phyloP scores from a whole-genome alignment of 1,284 basidiomycete species.

The Cryptococcus maquisensis region DNA sequence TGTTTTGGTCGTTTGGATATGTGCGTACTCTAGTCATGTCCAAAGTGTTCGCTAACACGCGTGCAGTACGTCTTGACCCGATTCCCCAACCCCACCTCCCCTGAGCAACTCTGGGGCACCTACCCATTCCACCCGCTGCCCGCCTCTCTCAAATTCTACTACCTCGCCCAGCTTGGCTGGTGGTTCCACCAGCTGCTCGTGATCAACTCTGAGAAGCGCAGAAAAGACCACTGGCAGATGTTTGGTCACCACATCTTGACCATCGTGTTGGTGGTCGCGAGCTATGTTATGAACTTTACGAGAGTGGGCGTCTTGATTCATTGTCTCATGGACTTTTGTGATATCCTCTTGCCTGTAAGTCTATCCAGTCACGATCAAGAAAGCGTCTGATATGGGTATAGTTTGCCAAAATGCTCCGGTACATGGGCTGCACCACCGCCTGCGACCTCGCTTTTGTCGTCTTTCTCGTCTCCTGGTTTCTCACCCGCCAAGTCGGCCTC shows the following conservation, averaged over 20 bases:
- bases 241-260: constrained; percentile 92
- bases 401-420: constrained; percentile 91
- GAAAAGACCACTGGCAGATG: constrained; percentile 95
- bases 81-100: constrained; percentile 67
- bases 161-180: constrained; percentile 86
- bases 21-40: constrained; percentile 55
- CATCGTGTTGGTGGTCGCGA: constrained; percentile 67
- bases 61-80: constrained; percentile 40
- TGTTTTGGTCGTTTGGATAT: constrained; percentile 72
- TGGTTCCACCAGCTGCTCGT: constrained; percentile 89
- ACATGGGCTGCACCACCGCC: constrained; percentile 63
- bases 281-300: constrained; percentile 80
- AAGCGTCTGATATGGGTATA: constrained; percentile 34
- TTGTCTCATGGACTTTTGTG: constrained; percentile 88
- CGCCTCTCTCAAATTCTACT: constrained; percentile 80
- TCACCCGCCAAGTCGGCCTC: constrained; percentile 79
- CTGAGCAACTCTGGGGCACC: constrained; percentile 67
- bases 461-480: constrained; percentile 84
- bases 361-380: constrained; percentile 1
- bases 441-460: constrained; percentile 74
- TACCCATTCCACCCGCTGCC: constrained; percentile 81
- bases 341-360: constrained; percentile 85
- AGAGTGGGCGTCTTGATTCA: constrained; percentile 83
- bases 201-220: constrained; percentile 84
- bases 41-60: background rate